phyloP scores from a whole-genome alignment of 495 filamentous ascomycete genomes.

The Penicillium desertorum region DNA sequence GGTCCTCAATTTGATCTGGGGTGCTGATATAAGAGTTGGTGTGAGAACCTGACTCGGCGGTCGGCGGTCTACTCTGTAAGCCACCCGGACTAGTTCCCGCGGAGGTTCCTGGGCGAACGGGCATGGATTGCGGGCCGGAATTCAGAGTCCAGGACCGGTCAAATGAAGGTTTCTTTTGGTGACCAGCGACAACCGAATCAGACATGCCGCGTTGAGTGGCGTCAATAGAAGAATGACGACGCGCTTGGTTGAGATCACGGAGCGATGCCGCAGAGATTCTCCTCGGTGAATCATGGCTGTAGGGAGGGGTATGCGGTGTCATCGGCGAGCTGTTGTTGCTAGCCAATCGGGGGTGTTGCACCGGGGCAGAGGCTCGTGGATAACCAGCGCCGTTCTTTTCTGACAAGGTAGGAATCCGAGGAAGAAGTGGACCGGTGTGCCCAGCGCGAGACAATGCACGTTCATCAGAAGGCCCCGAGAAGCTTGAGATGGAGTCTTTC shows the following conservation, averaged over 20 bases:
- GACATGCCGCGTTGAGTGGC: conserved; percentile 41
- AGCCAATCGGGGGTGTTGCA: conserved; percentile 37
- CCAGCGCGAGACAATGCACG: conserved; percentile 38
- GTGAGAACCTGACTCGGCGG: conserved; percentile 30
- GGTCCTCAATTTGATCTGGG: conserved; percentile 48
- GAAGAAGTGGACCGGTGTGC: conserved; percentile 52
- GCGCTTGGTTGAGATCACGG: conserved; percentile 78
- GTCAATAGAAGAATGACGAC: conserved; percentile 84
- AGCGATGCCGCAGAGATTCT: conserved; percentile 80
- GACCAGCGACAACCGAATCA: conserved; percentile 25
- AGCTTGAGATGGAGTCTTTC: conserved; percentile 34
- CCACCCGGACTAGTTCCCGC: conserved; percentile 28
- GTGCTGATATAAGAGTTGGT: conserved; percentile 20
- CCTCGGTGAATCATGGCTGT: conserved; percentile 55
- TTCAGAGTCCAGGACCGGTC: conserved; percentile 88
- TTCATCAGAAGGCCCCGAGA: conserved; percentile 40
- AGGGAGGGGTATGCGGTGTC: conserved; percentile 36
- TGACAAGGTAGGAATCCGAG: conserved; percentile 59
- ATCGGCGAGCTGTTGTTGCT: conserved; percentile 38
- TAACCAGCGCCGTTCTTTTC: conserved; percentile 38
- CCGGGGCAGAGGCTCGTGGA: conserved; percentile 29
- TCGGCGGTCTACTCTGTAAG: conserved; percentile 25
- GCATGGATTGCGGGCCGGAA: conserved; percentile 33
- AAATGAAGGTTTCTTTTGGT: conserved; percentile 81
- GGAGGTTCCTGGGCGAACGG: conserved; percentile 40